Base-by-base conservation (phyloP, 2,329 filamentous ascomycete genomes). In the Fusarium sp. region DNA sequence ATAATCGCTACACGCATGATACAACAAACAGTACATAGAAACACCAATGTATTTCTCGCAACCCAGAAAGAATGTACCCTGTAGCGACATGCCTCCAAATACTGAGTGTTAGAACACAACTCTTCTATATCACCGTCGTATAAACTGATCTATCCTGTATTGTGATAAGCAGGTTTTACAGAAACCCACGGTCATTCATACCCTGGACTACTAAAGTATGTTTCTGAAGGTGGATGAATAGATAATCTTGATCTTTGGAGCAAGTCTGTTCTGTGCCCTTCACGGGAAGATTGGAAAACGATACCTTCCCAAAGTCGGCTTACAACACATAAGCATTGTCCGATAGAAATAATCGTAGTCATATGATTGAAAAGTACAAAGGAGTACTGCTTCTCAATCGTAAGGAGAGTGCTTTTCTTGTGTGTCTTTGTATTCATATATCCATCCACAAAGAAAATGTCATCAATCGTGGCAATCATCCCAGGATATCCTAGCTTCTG, bases 401-500 rank as follows among this genome's bases (percentile, higher is more conserved):
- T 24, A 20, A 6, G 20, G 14, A 43, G 24, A 22, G 42, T 38
- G 18, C 22, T 45, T 45, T 6, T 47, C 15, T 22, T 15, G 10
- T 29, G 24, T n/a, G 11, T 50, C 27, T 62, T n/a, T 53, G 27
- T n/a, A 42, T 24, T 32, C 27, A 56, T 47, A 45, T 42, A 24
- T 52, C 43, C 29, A 45, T 58, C 44, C 42, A 63, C 56, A 60
- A 56, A 50, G 55, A 58, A 72, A 70, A 60, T 29, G 62, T 72
- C 70, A 59, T 72, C 57, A 73, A 52, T 73, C 70, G 27, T 72
- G 52, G 61, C 66, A 68, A 29, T 66, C 66, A 71, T 72, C 42
- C 42, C 52, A 51, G 52, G 32, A 55, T 61, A 57, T 67, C 53
- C 53, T 50, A 63, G n/a, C 34, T 45, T 42, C 38, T 50, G 34